Conservation (phyloP, 2,329 filamentous ascomycete species). For the Trichoderma simmonsii region DNA sequence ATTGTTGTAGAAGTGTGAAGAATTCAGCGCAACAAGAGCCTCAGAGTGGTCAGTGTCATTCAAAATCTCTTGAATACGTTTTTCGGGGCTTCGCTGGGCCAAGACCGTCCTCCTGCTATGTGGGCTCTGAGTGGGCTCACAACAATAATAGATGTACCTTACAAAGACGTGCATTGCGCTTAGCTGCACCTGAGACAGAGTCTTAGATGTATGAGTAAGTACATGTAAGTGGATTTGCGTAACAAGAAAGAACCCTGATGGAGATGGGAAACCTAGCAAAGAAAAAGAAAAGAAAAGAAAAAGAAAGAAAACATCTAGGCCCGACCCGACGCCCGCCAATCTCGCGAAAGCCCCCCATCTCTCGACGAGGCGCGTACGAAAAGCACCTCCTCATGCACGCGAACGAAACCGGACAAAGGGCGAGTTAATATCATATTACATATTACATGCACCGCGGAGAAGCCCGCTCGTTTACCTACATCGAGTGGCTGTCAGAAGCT, state of each 20-base stretch:
- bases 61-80: not conserved
- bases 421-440: not conserved
- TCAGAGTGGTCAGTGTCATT: conserved; percentile 8
- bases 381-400: not conserved
- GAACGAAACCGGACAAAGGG: not conserved
- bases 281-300: not conserved
- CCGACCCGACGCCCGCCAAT: not conserved
- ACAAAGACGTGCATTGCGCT: not conserved
- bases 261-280: not conserved
- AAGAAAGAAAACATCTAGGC: not conserved
- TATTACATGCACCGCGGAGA: not conserved
- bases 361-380: conserved; percentile 9
- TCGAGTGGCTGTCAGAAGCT: not conserved
- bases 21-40: conserved; percentile 6
- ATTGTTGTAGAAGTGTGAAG: conserved; percentile 6
- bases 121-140: not conserved
- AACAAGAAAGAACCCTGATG: not conserved
- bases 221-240: not conserved
- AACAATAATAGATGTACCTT: not conserved
- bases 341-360: not conserved
- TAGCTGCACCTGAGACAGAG: not conserved
- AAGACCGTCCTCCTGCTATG: not conserved
- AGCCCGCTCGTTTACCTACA: not conserved
- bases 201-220: not conserved
- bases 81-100: not conserved